Base-by-base conservation (phyloP, 2,329 filamentous ascomycete genomes). In the Cladosporium sp. region DNA sequence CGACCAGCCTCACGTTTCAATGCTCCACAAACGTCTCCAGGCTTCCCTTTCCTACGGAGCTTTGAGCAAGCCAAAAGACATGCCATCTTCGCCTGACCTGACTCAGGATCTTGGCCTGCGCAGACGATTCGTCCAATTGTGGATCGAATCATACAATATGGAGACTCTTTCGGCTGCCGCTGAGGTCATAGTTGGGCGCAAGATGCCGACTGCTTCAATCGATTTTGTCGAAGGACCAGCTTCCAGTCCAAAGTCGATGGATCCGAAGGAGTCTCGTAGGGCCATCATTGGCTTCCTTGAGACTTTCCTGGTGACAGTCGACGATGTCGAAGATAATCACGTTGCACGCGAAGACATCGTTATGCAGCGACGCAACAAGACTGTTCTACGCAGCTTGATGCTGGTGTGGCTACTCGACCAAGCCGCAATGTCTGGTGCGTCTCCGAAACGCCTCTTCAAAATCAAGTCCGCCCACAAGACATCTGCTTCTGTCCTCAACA, bases 101-200 rank as follows among this genome's bases (percentile, higher is more conserved):
- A 81, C 79, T 34, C 81, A 83, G 28, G 87, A 90, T 71, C 73
- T 89, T 49, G 87, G 86, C 3, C 76, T 86, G 57, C 83, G 84
- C 53, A 84, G 83, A 64, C 82, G 81, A 46, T 88, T 87, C 67
- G 73, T 87, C 48, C 80, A 83, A 59, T 75, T 89, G 11, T 89
- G 86, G 83, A 78, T 85, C 2, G 79, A 85, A 57, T 84, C 82
- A 1, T 90, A 89, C 72, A 79, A 88, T 58, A 75, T 82, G 3
- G 75, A 74, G 7, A 76, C 78, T 4, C 77, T 90, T 48, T 79
- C 79, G 63, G 80, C 82, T 1, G 86, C 85, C 2, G 78, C 82
- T 21, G 87, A 89, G 71, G 84, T 85, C 2, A 80, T 90, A 5
- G 78, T 87, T 32, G 87, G 87, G n/a, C 82, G 86, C 60, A 80